Conservation (phyloP, 2,329 filamentous ascomycete genomes). For the Xylariales sp. region DNA sequence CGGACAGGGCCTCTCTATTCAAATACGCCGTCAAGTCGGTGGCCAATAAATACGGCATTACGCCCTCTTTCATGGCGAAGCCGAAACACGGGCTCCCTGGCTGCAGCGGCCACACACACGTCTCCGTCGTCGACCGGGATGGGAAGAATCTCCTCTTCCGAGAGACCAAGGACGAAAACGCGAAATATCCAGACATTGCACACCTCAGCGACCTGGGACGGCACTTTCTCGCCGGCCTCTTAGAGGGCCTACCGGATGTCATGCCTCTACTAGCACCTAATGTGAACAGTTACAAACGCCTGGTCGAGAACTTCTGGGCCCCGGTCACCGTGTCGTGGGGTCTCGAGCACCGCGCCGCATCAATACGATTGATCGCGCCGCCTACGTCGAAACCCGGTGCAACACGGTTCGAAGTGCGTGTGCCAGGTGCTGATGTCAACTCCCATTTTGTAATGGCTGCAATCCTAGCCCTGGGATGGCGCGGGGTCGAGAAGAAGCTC, state of each 20-base stretch:
- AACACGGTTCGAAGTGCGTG: conserved; percentile 91
- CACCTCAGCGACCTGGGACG: conserved; percentile 88
- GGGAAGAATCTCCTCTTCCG: conserved; percentile 88
- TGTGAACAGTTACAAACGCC: conserved; percentile 96
- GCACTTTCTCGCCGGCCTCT: conserved; percentile 90
- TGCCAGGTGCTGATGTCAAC: conserved; percentile 94
- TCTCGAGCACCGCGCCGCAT: conserved; percentile 92
- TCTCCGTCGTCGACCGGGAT: conserved; percentile 84
- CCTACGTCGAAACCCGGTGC: conserved; percentile 86
- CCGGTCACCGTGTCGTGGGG: conserved; percentile 98
- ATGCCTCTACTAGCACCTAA: conserved; percentile 97
- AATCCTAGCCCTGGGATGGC: conserved; percentile 87
- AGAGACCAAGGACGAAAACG: conserved; percentile 74
- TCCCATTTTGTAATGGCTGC: conserved; percentile 87
- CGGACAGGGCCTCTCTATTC: conserved; percentile 90
- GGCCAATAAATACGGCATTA: conserved; percentile 87
- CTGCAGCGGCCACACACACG: conserved; percentile 95
- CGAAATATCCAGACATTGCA: conserved; percentile 79
- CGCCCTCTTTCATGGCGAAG: conserved; percentile 99
- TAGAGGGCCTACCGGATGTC: conserved; percentile 89
- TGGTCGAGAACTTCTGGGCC: conserved; percentile 99
- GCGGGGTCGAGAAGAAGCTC: conserved; percentile 92
- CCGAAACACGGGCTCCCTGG: conserved; percentile 90
- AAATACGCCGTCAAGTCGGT: conserved; percentile 94
- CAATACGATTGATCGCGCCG: conserved; percentile 88